Evolutionary conservation across 352 stramenopile species (phyloP), one percentile per base, ranked within the genome.

Genomic region (Aphanomyces stellatus): DNA sequence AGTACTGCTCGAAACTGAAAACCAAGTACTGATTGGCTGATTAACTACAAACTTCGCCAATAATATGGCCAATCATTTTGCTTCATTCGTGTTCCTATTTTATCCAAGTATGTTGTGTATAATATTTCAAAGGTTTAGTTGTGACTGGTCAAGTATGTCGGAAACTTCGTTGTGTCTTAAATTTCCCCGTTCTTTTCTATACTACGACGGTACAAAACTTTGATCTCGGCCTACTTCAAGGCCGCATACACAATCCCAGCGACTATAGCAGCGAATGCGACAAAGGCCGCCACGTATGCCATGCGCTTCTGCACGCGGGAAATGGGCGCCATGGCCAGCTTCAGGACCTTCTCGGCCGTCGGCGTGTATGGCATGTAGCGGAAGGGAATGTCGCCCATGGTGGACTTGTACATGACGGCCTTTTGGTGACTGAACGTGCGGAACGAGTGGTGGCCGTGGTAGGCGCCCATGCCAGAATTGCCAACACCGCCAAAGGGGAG

Each of bases 391-490:
- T 90, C 71, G 28, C 87, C 28, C 24, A 82, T 6, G 8, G 71
- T 78, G 42, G 82, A 80, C 69, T 90, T 90, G 65, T 82, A 78
- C 37, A 90, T 68, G 35, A 90, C 78, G 0, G 77, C 69, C 67
- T 90, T 90, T 30, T 74, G 72, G 71, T 90, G 84, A 15, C 82
- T 86, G 56, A 95, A 92, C 11, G 79, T 74, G 19, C 85, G 69
- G 49, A 97, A 96, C 40, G 82, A 81, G 61, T 79, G 72, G 49
- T 85, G 79, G 15, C 91, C 91, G 62, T 94, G 86, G 69, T 95
- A 96, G 0, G 73, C 65, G 13, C 90, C 90, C 70, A 88, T 87
- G 53, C 90, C 91, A 30, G 77, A 93, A 28, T 63, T 75, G 4
- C 71, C 73, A 2, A 78, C 71, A 33, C 73, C 73, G 24, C 73